A percentile compares a stretch with the other conserved stretches of the same genome.
Evolutionary conservation across 1,284 basidiomycete species (phyloP).

Genomic region (Phaffia rhodozyma): DNA sequence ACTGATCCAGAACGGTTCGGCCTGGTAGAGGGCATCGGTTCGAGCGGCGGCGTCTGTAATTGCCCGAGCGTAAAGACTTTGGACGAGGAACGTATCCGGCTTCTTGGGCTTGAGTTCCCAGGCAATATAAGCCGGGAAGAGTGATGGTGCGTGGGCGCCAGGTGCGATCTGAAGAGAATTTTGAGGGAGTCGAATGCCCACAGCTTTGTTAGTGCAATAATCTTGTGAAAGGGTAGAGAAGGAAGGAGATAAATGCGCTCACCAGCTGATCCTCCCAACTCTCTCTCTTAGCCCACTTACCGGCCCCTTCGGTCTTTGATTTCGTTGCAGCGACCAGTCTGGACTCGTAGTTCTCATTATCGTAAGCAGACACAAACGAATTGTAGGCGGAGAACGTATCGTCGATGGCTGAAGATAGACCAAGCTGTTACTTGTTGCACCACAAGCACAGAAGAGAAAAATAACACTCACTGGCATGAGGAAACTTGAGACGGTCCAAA

Average conservation of each 20-base stretch:
- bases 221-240: neutral
- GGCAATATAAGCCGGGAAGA: constrained; percentile 27
- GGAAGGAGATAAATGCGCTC: constrained; percentile 1
- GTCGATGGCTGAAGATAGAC: constrained; percentile 41
- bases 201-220: too few relatives aligned
- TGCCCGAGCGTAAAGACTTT: constrained; percentile 61
- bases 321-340: constrained; percentile 65
- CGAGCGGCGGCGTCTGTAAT: constrained; percentile 51
- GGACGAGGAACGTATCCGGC: constrained; percentile 51
- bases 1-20: constrained; percentile 52
- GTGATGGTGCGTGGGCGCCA: constrained; percentile 20
- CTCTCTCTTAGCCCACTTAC: constrained; percentile 52
- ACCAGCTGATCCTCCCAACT: constrained; percentile 37
- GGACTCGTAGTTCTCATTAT: constrained; percentile 59
- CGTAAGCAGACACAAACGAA: constrained; percentile 65
- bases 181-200: too few relatives aligned
- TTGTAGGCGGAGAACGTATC: constrained; percentile 74
- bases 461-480: constrained; percentile 8
- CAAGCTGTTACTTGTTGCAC: neutral
- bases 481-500: constrained; percentile 8
- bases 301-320: constrained; percentile 47
- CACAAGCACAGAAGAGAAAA: neutral
- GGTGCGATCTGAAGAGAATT: constrained; percentile 12
- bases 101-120: constrained; percentile 41
- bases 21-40: constrained; percentile 31